Evolutionary conservation across 805 yeast species (phyloP).

Genomic region (Metschnikowia cubensis): DNA sequence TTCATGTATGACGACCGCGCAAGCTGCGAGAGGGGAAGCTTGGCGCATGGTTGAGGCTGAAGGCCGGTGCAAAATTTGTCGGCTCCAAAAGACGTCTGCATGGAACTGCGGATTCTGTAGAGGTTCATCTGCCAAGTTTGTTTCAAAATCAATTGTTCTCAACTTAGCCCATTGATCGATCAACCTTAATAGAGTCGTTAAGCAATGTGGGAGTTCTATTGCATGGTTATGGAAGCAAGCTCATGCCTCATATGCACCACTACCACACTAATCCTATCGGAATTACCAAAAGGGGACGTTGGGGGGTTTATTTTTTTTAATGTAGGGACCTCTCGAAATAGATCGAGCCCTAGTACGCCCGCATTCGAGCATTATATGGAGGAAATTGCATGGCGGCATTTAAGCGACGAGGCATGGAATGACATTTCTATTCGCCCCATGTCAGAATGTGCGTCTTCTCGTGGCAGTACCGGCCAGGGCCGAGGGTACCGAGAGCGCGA

Average conservation of each 20-base stretch:
- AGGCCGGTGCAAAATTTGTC: background rate
- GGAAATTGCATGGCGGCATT: background rate
- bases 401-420: constrained; percentile 1
- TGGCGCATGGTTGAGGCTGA: background rate
- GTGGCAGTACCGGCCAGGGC: background rate
- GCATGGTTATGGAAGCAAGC: background rate
- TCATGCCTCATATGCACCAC: background rate
- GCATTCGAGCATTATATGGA: background rate
- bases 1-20: background rate
- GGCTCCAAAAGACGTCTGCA: background rate
- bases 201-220: background rate
- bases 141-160: background rate
- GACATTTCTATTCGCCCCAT: background rate
- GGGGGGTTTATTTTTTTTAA: background rate
- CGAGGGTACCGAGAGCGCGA: background rate
- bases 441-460: constrained; percentile 1
- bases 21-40: background rate
- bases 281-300: background rate
- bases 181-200: background rate
- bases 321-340: background rate
- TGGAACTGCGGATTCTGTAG: background rate
- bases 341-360: background rate
- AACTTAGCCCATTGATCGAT: background rate
- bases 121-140: background rate
- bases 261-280: background rate